These are phyloP conservation scores for Monosporascus ibericus DNA, from an alignment of 2,329 filamentous ascomycete genomes.

Conservation along the genomic window DNA sequence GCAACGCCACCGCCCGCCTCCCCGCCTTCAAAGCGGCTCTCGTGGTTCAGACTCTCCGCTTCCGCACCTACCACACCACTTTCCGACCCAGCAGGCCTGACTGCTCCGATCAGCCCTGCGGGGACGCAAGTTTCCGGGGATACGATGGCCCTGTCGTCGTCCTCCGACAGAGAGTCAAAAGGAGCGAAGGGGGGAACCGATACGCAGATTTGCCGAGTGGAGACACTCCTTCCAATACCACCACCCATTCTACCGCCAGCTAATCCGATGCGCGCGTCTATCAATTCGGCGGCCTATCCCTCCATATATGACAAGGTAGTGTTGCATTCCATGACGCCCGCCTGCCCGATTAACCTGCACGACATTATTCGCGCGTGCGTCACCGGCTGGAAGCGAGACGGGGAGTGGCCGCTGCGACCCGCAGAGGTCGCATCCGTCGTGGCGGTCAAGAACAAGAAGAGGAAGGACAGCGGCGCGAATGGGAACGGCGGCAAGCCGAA, in stretches of 20 bases:
- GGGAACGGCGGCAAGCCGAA: slow-evolving; percentile 18
- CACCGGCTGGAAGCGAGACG: slow-evolving; percentile 85
- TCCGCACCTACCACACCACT: slow-evolving; percentile 32
- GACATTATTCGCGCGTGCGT: slow-evolving; percentile 80
- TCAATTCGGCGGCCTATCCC: slow-evolving; percentile 66
- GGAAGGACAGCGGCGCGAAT: slow-evolving; percentile 8
- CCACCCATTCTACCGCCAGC: slow-evolving; percentile 65
- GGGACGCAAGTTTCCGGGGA: slow-evolving; percentile 25
- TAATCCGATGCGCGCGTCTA: slow-evolving; percentile 72
- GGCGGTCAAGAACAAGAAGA: slow-evolving; percentile 34
- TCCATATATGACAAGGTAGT: slow-evolving; percentile 90
- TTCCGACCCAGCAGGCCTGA: slow-evolving; percentile 13
- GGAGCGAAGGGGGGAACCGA: slow-evolving; percentile 29
- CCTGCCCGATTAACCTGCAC: slow-evolving; percentile 79
- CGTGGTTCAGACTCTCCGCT: slow-evolving; percentile 41
- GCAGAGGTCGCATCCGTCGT: slow-evolving; percentile 33
- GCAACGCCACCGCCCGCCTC: slow-evolving; percentile 27
- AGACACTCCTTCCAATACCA: slow-evolving; percentile 64
- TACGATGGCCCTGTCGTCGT: slow-evolving; percentile 35
- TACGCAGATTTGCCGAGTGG: slow-evolving; percentile 42
- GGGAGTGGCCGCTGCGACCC: slow-evolving; percentile 78
- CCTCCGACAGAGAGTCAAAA: slow-evolving; percentile 34
- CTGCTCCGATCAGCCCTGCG: slow-evolving; percentile 20
- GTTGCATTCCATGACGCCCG: slow-evolving; percentile 70
- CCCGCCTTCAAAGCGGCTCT: slow-evolving; percentile 40